These are phyloP conservation scores for Cytospora piceae DNA, from an alignment of 2,329 filamentous ascomycete species.

Conservation along the genomic window DNA sequence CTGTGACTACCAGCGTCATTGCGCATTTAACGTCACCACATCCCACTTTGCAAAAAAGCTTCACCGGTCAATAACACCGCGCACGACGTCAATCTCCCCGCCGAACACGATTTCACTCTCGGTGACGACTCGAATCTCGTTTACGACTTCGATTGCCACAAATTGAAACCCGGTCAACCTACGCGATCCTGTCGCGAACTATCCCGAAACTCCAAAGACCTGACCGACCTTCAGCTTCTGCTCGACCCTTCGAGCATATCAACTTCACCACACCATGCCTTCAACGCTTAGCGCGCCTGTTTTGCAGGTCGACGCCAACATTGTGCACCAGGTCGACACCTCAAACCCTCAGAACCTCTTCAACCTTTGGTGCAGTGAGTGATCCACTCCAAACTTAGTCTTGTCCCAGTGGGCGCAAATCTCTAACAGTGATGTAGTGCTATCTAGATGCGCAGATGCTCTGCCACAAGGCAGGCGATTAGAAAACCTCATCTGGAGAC, in stretches of 20 bases:
- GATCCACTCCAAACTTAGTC: conserved; percentile 22
- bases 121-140: conserved; percentile 25
- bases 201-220: conserved; percentile 31
- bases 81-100: not conserved
- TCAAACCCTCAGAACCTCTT: conserved; percentile 90
- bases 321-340: conserved; percentile 94
- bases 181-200: conserved; percentile 35
- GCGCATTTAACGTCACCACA: conserved; percentile 12
- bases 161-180: conserved; percentile 24
- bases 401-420: not conserved
- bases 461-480: conserved; percentile 90
- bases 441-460: conserved; percentile 91
- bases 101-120: not conserved
- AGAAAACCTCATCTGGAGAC: conserved; percentile 93
- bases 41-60: conserved; percentile 1
- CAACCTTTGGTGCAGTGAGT: conserved; percentile 95
- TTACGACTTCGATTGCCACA: conserved; percentile 9
- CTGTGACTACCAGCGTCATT: conserved; percentile 7
- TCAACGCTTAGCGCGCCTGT: conserved; percentile 82
- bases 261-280: conserved; percentile 66
- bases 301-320: conserved; percentile 86
- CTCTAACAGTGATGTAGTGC: conserved; percentile 60
- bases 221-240: conserved; percentile 33
- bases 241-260: conserved; percentile 45
- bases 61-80: conserved; percentile 2